Evolutionary conservation across 495 filamentous ascomycete genomes (phyloP), one percentile per base, ranked within the genome.

Genomic region (Penicillium samsonianum): DNA sequence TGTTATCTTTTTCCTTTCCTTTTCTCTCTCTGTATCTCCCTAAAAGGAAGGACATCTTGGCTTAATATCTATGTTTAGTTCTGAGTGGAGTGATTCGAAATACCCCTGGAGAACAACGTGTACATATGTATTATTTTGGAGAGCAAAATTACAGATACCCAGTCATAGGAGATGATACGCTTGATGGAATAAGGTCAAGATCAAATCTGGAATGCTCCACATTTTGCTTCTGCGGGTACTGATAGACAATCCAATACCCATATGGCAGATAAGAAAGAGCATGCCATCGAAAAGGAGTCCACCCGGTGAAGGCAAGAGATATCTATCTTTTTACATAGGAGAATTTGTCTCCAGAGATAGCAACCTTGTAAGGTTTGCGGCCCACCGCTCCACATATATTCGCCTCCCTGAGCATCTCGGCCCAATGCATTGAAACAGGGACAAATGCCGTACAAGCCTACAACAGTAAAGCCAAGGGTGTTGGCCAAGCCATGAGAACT

Each of bases 331-430:
- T 46, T 37, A 55, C 53, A 46, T 37, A 47, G 42, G 14, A 11
- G 14, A 14, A 55, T 55, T 55, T 47, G 53, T 54, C 41, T 25
- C 42, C 14, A 9, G 38, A 20, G 50, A 53, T 53, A 53, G 37
- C 28, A 52, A 42, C 9, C 41, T 23, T 33, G 11, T 1, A 17
- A 31, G 42, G n/a, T 47, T 47, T 43, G 11, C 41, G 41, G 41
- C 17, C 50, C 50, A 35, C 35, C 23, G 31, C 20, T 55, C 53
- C 53, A 55, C 50, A 33, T 33, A 12, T 10, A 12, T 10, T 14
- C 10, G 11, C 30, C 10, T 33, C 11, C 28, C 28, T 30, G 28
- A 33, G 12, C 11, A 5, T 33, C 30, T 42, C 23, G 50, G 12
- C n/a, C 17, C 7, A 20, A n/a, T 30, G 22, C 4, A 17, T 19